Conservation (phyloP, 148 eudicot genomes). For the Nepenthes gracilis region DNA sequence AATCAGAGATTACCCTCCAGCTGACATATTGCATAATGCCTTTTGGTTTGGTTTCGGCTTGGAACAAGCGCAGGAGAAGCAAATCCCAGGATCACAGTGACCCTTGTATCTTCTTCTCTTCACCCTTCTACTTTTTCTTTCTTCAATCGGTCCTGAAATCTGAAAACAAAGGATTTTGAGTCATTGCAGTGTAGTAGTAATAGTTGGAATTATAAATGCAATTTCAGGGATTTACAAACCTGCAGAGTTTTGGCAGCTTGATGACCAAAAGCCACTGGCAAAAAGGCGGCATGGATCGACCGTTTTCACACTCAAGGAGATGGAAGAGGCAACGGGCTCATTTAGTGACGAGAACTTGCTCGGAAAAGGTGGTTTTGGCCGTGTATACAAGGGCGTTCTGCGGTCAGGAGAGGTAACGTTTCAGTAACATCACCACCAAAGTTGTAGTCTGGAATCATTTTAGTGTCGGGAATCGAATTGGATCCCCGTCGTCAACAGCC, state of each 20-base stretch:
- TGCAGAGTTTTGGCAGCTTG: conserved; percentile 63
- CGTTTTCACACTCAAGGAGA: conserved; percentile 80
- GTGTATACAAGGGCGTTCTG: conserved; percentile 81
- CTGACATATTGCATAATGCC: conserved; percentile 36
- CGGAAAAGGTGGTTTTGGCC: conserved; percentile 93
- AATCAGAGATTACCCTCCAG: background rate
- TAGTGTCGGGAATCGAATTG: too few species aligned
- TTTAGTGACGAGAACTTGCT: conserved; percentile 74
- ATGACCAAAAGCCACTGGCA: conserved; percentile 53
- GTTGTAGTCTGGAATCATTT: background rate
- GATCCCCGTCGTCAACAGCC: too few species aligned
- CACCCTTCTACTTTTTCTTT: background rate
- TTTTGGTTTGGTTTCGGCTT: conserved; percentile 71
- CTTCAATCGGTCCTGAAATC: background rate
- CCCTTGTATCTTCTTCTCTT: conserved; percentile 37
- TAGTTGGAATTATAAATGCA: background rate
- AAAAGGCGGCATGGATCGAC: conserved; percentile 72
- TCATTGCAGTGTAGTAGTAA: background rate
- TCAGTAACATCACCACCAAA: background rate
- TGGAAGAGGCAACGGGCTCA: conserved; percentile 78
- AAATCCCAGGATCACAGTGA: conserved; percentile 65
- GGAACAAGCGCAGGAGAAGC: conserved; percentile 92
- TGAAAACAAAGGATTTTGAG: background rate
- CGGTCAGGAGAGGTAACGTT: conserved; percentile 69
- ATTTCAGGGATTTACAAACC: conserved; percentile 76